Evolutionary conservation across 2,329 filamentous ascomycete genomes (phyloP), one percentile per base, ranked within the genome.

Genomic region (Neonectria punicea): DNA sequence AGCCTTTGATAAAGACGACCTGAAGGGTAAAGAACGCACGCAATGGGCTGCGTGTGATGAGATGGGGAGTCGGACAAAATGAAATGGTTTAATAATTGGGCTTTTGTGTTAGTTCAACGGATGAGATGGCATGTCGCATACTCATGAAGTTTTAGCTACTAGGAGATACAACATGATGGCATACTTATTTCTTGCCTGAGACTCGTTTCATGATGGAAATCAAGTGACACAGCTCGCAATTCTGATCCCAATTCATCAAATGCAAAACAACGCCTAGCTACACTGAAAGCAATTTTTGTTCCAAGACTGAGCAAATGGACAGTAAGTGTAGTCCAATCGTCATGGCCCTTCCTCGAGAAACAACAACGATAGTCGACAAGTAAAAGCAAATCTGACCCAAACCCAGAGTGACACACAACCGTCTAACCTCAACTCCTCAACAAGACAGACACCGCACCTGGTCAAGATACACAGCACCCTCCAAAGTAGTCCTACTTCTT

Each of bases 1-100:
- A 57, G 49, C 25, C 57, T 63, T 46, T 69, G 66, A 65, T 47
- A 65, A 36, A 11, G 22, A 32, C 7, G 53, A 22, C 22, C 47
- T 41, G 36, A 9, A 22, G 28, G 47, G 30, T 22, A 53, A 20
- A 39, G 25, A 54, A 36, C 56, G 53, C 53, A 65, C 25, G 53
- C 36, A 49, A 61, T 34, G 57, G 46, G 36, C 20, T 57, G 53
- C 46, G 59, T 39, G 25, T 44, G 43, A 41, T 41, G 43, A 59
- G 49, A 43, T 28, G 50, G 55, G 32, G 50, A 59, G 49, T 20
- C 20, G 30, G 11, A 43, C 41, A 8, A 54, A 54, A 55, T 18
- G 55, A 30, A 53, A 32, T 51, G 30, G 47, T 16, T 36, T 56
- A 46, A 53, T 22, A 47, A 30, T 25, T 16, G 51, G 58, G 22